A percentile compares a stretch with the other conserved stretches of the same genome.
Evolutionary conservation across 2,329 filamentous ascomycete species (phyloP).

Genomic region (Ilyonectria mors-panacis): DNA sequence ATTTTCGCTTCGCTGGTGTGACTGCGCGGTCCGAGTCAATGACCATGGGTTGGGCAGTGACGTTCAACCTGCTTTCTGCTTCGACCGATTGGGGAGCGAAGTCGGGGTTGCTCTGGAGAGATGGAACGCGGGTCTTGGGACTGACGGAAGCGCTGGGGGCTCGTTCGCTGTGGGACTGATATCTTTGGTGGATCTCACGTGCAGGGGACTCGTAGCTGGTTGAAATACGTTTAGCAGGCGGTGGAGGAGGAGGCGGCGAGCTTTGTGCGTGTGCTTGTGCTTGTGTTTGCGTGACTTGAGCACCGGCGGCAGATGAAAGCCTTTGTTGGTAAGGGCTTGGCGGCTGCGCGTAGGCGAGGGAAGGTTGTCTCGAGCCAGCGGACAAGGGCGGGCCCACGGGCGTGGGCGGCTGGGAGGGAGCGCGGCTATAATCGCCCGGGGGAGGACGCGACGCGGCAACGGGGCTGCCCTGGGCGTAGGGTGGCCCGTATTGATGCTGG

Average conservation of each 20-base stretch:
- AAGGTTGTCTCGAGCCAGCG: constrained; percentile 60
- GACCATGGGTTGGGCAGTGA: constrained; percentile 47
- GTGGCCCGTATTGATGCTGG: constrained; percentile 67
- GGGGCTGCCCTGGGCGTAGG: constrained; percentile 69
- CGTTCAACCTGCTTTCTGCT: constrained; percentile 44
- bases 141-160: constrained; percentile 83
- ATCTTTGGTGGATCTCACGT: constrained; percentile 62
- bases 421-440: constrained; percentile 61
- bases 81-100: constrained; percentile 45
- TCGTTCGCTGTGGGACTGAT: constrained; percentile 72
- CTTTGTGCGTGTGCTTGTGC: constrained; percentile 50
- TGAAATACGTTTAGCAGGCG: constrained; percentile 58
- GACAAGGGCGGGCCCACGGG: constrained; percentile 67
- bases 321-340: constrained; percentile 74
- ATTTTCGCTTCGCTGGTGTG: constrained; percentile 59
- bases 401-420: constrained; percentile 68
- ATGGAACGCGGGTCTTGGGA: constrained; percentile 78
- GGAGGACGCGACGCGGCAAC: constrained; percentile 61
- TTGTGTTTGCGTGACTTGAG: constrained; percentile 49
- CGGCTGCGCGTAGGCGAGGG: constrained; percentile 63
- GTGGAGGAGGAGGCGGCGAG: constrained; percentile 55
- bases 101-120: constrained; percentile 62
- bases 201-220: constrained; percentile 61
- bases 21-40: constrained; percentile 51
- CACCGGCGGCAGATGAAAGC: constrained; percentile 48